A percentile compares a stretch with the other conserved stretches of the same genome.
Evolutionary conservation across 2,329 filamentous ascomycete genomes (phyloP).

Genomic region (Beauveria sp.): DNA sequence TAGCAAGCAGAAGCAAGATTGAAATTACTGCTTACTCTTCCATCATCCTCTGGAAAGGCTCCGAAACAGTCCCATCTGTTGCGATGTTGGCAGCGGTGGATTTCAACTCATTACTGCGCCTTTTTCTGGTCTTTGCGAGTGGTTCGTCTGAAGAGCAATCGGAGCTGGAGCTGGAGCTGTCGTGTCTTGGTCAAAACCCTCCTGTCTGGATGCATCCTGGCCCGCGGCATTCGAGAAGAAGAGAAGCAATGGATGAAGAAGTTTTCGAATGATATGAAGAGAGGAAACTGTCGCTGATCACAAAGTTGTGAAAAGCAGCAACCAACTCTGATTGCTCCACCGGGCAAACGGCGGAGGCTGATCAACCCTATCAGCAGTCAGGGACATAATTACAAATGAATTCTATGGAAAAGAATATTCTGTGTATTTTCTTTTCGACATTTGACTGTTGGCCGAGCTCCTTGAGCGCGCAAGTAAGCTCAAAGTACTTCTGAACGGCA

Average conservation of each 20-base stretch:
- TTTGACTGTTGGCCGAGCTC: slow-evolving; percentile 24
- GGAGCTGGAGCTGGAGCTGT: background rate
- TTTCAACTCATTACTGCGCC: background rate
- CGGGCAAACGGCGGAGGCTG: background rate
- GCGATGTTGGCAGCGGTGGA: background rate
- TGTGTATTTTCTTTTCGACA: no score
- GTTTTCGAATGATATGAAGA: background rate
- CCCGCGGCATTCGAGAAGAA: background rate
- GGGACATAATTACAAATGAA: no score
- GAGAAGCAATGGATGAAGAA: background rate
- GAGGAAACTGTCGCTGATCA: background rate
- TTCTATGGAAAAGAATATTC: no score
- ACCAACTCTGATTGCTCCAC: background rate
- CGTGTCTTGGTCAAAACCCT: background rate
- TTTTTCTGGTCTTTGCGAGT: background rate
- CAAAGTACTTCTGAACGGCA: slow-evolving; percentile 20
- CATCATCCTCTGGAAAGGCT: slow-evolving; percentile 1
- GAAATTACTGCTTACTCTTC: background rate
- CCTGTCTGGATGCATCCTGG: background rate
- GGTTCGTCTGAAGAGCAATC: background rate
- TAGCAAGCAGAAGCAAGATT: background rate
- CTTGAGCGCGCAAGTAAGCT: slow-evolving; percentile 20
- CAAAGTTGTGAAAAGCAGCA: background rate
- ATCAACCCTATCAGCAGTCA: background rate
- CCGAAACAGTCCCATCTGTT: background rate